These are phyloP conservation scores for Sordariomycetes sp. DNA, from an alignment of 2,329 filamentous ascomycete species.

Conservation along the genomic window DNA sequence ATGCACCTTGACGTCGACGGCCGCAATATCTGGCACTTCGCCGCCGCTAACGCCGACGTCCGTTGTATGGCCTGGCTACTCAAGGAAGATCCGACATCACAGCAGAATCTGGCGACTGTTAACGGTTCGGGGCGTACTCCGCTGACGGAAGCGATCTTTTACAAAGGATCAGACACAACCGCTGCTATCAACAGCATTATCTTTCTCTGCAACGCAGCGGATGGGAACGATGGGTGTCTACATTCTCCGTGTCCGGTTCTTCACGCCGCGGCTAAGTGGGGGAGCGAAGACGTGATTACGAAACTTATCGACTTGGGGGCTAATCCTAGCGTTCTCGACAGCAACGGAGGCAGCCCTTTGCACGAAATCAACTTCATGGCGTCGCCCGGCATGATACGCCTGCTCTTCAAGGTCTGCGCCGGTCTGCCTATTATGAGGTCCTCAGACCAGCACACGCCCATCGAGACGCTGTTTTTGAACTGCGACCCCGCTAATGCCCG, in stretches of 20 bases:
- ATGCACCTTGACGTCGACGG: conserved; percentile 8
- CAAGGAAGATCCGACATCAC: conserved; percentile 13
- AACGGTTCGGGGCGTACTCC: conserved; percentile 14
- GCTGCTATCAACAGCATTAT: background rate
- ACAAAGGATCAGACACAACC: background rate
- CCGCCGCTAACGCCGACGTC: conserved; percentile 17
- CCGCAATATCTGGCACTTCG: conserved; percentile 23
- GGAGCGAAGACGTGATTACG: conserved; percentile 3
- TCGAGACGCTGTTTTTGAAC: conserved; percentile 5
- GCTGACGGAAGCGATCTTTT: conserved; percentile 14
- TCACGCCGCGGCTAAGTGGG: conserved; percentile 4
- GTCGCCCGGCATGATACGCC: background rate
- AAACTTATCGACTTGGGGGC: conserved; percentile 1
- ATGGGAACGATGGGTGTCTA: background rate
- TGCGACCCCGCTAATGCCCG: background rate
- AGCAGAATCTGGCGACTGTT: conserved; percentile 13
- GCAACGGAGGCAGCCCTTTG: conserved; percentile 1
- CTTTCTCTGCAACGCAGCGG: background rate
- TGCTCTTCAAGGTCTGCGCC: conserved; percentile 2
- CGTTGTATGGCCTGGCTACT: conserved; percentile 16
- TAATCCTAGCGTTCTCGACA: conserved; percentile 1
- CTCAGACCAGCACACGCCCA: background rate
- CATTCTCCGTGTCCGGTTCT: conserved; percentile 2
- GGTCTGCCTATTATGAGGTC: background rate
- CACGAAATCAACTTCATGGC: conserved; percentile 7